phyloP scores from a whole-genome alignment of 495 filamentous ascomycete species.

The Penicillium odoratum region DNA sequence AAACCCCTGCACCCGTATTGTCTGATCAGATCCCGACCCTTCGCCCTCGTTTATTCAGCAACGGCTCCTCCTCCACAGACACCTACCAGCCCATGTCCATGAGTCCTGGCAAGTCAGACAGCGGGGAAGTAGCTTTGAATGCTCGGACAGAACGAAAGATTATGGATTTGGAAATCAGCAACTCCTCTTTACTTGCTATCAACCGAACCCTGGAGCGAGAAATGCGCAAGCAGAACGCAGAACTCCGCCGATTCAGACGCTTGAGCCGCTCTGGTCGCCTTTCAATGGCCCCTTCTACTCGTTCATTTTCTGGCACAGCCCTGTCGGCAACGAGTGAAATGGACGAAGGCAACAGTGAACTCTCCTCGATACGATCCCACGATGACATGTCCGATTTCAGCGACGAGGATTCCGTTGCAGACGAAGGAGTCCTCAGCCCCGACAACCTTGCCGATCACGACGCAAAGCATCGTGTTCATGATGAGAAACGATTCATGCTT shows the following conservation, averaged over 20 bases:
- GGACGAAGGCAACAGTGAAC: constrained; percentile 36
- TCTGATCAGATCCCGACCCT: constrained; percentile 34
- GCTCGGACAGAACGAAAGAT: constrained; percentile 93
- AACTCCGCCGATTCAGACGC: constrained; percentile 80
- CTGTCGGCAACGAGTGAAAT: constrained; percentile 39
- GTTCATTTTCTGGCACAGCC: constrained; percentile 42
- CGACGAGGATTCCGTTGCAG: constrained; percentile 46
- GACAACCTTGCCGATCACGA: constrained; percentile 44
- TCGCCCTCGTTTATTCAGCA: constrained; percentile 44
- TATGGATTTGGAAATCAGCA: constrained; percentile 96
- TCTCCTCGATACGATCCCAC: constrained; percentile 35
- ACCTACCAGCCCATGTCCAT: constrained; percentile 33
- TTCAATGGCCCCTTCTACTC: constrained; percentile 51
- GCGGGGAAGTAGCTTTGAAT: constrained; percentile 63
- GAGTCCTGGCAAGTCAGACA: constrained; percentile 47
- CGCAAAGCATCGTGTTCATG: constrained; percentile 45
- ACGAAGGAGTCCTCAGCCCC: constrained; percentile 35
- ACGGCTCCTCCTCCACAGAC: constrained; percentile 37
- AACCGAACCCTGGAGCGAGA: constrained; percentile 90
- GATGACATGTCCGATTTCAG: constrained; percentile 48
- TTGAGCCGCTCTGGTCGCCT: constrained; percentile 75
- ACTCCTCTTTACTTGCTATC: constrained; percentile 94
- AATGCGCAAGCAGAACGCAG: constrained; percentile 85
- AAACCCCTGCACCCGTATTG: constrained; percentile 24
- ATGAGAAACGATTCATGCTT: constrained; percentile 74